Evolutionary conservation across 2,329 filamentous ascomycete genomes (phyloP).

Genomic region (Cryphonectria radicalis): DNA sequence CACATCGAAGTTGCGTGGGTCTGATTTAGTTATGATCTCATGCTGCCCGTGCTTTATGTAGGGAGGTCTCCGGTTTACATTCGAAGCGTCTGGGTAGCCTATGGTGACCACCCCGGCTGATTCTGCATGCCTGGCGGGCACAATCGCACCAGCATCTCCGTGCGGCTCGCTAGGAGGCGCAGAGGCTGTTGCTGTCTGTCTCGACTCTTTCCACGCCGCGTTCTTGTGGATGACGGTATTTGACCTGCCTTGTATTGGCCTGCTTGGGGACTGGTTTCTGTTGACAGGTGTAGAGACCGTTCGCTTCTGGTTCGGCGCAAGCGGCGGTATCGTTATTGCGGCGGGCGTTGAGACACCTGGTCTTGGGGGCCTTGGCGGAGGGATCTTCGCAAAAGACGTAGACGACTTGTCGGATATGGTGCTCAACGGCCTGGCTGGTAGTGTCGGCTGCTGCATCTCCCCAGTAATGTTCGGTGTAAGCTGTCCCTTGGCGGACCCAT

Average conservation of each 20-base stretch:
- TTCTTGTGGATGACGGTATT: constrained; percentile 53
- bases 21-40: constrained; percentile 83
- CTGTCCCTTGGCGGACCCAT: constrained; percentile 43
- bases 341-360: constrained; percentile 31
- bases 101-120: constrained; percentile 53
- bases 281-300: constrained; percentile 51
- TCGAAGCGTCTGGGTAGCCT: constrained; percentile 82
- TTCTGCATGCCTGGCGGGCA: constrained; percentile 40
- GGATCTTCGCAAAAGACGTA: constrained; percentile 39
- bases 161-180: constrained; percentile 15
- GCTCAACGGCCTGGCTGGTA: constrained; percentile 54
- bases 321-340: not conserved
- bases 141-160: constrained; percentile 17
- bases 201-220: constrained; percentile 45
- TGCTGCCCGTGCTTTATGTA: constrained; percentile 71
- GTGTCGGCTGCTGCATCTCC: constrained; percentile 50
- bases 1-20: constrained; percentile 83
- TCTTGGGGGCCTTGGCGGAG: constrained; percentile 51
- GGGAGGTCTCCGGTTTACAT: constrained; percentile 83
- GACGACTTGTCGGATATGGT: constrained; percentile 40
- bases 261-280: constrained; percentile 46
- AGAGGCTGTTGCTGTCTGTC: constrained; percentile 32
- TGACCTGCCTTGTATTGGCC: constrained; percentile 50
- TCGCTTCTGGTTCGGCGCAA: constrained; percentile 43
- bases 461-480: constrained; percentile 47